A percentile compares a stretch with the other conserved stretches of the same genome.
These are phyloP conservation scores for Allium fistulosum DNA, from an alignment of 106 monocot genomes.

Conservation along the genomic window DNA sequence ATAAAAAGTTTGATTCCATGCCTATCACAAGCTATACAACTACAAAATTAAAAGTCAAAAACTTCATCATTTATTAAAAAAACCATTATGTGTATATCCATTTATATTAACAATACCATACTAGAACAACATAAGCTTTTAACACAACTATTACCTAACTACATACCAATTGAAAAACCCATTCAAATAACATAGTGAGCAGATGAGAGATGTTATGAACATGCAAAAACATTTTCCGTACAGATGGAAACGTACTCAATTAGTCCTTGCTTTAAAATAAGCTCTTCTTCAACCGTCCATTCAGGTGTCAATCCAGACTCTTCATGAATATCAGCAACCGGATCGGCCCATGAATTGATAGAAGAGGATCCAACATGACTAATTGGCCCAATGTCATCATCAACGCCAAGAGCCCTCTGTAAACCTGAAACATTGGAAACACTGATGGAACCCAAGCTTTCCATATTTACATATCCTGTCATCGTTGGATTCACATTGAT, in stretches of 20 bases:
- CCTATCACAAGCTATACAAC: no score
- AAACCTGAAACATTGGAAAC: background rate
- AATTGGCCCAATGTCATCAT: background rate
- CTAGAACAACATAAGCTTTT: no score
- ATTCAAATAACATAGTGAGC: no score
- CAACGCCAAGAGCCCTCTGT: background rate
- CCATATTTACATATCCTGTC: conserved; percentile 5
- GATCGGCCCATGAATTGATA: background rate
- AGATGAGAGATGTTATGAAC: no score
- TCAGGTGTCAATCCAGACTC: conserved; percentile 15
- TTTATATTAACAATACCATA: no score
- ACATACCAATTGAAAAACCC: no score
- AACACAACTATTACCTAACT: no score
- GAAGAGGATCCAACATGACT: conserved; percentile 8
- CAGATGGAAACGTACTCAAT: conserved; percentile 7
- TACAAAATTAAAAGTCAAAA: no score
- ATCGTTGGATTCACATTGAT: background rate
- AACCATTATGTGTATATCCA: no score
- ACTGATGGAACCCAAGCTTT: background rate
- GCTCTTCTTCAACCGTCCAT: conserved; percentile 18
- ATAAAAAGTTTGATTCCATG: no score
- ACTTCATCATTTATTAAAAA: no score
- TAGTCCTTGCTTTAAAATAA: conserved; percentile 11
- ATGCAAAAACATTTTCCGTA: no score
- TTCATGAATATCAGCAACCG: conserved; percentile 1